Evolutionary conservation across 257 asterid genomes (phyloP).

Genomic region (Solanum verrucosum): DNA sequence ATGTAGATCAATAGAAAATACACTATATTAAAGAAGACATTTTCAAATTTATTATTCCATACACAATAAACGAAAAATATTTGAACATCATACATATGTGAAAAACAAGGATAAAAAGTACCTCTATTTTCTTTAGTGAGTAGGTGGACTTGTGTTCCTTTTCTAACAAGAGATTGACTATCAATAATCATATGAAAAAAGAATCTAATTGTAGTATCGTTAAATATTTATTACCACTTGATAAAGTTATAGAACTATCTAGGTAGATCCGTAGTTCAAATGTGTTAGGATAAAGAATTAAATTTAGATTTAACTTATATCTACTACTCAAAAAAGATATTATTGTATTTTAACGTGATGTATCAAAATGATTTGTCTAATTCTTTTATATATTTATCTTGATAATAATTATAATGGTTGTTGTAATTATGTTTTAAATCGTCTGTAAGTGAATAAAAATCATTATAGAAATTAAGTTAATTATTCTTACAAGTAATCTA

Average conservation of each 20-base stretch:
- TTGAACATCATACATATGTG: not conserved
- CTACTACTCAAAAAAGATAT: no score
- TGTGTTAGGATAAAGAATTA: not conserved
- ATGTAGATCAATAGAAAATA: not conserved
- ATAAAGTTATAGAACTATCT: constrained; percentile 23
- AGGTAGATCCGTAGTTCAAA: not conserved
- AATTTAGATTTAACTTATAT: no score
- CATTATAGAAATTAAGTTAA: no score
- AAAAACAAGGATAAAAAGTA: not conserved
- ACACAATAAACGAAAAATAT: not conserved
- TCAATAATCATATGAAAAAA: constrained; percentile 3
- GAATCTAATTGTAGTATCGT: not conserved
- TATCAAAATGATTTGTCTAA: no score
- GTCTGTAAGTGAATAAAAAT: no score
- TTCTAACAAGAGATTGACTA: constrained; percentile 60
- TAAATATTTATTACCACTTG: not conserved
- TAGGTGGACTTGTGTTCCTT: constrained; percentile 37
- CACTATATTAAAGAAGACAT: not conserved
- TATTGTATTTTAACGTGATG: no score
- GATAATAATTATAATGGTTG: no score
- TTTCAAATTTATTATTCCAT: not conserved
- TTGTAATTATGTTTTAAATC: no score
- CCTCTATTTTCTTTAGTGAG: constrained; percentile 31
- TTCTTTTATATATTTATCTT: no score
- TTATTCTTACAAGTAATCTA: no score